These are phyloP conservation scores for Aspergillus carlsbadensis DNA, from an alignment of 495 filamentous ascomycete genomes.

Conservation along the genomic window DNA sequence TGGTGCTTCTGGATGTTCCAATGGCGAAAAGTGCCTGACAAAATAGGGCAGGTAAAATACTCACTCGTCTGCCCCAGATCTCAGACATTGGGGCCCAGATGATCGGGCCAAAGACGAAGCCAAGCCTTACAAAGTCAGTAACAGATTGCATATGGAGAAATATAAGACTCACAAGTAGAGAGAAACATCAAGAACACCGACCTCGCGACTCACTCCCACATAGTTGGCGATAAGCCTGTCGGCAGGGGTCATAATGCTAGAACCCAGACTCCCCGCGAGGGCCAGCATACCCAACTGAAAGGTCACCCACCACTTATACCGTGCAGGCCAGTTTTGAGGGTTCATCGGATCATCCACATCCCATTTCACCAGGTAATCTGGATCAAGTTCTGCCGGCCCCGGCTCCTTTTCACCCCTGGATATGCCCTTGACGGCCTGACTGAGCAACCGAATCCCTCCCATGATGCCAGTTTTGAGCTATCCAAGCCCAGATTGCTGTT, in stretches of 20 bases:
- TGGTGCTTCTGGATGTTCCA: slow-evolving; percentile 49
- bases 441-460: not conserved
- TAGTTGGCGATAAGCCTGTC: slow-evolving; percentile 37
- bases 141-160: not conserved
- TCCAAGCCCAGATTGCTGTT: not conserved
- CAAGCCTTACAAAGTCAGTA: not conserved
- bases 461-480: not conserved
- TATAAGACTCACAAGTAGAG: slow-evolving; percentile 20
- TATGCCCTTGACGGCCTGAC: not conserved
- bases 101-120: slow-evolving; percentile 13
- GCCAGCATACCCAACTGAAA: slow-evolving; percentile 51
- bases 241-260: slow-evolving; percentile 50
- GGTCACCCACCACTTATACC: slow-evolving; percentile 49
- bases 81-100: slow-evolving; percentile 17
- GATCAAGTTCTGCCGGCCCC: not conserved
- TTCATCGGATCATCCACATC: slow-evolving; percentile 27
- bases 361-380: slow-evolving; percentile 10
- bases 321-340: slow-evolving; percentile 44
- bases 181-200: slow-evolving; percentile 23
- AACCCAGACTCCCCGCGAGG: slow-evolving; percentile 47
- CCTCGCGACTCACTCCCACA: slow-evolving; percentile 35
- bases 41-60: slow-evolving; percentile 3
- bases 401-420: not conserved
- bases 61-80: slow-evolving; percentile 11
- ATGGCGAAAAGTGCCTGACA: slow-evolving; percentile 10